These are phyloP conservation scores for Podosphaera aphanis DNA, from an alignment of 2,329 filamentous ascomycete genomes.

Conservation along the genomic window DNA sequence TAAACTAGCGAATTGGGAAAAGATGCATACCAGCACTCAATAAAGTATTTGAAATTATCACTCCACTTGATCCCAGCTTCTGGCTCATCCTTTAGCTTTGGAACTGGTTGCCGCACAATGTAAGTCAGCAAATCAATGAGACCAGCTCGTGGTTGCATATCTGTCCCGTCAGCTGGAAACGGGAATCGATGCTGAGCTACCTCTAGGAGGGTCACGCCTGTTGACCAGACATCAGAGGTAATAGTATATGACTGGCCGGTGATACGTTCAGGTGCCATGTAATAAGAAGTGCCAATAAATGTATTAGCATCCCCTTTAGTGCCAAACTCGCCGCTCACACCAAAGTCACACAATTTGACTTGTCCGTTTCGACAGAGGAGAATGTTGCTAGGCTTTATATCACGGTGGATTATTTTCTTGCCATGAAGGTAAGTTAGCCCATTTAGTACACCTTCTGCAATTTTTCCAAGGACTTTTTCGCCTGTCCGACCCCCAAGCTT, in stretches of 20 bases:
- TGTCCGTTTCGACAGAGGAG: conserved; percentile 76
- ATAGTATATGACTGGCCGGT: conserved; percentile 96
- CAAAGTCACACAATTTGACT: conserved; percentile 96
- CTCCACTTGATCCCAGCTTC: conserved; percentile 81
- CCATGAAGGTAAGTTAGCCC: conserved; percentile 87
- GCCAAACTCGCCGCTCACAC: conserved; percentile 90
- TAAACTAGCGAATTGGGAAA: neutral
- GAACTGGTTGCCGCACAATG: conserved; percentile 87
- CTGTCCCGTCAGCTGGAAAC: conserved; percentile 18
- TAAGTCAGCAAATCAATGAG: conserved; percentile 73
- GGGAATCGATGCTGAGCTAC: conserved; percentile 98
- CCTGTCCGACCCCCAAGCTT: conserved; percentile 82
- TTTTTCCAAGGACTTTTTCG: conserved; percentile 91
- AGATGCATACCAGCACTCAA: conserved; percentile 83
- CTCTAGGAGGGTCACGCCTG: conserved; percentile 90
- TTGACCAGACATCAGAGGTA: conserved; percentile 94
- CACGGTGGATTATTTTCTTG: conserved; percentile 92
- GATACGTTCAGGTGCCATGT: conserved; percentile 97
- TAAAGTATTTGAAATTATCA: conserved; percentile 96
- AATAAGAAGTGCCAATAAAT: conserved; percentile 96
- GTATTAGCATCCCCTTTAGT: conserved; percentile 97
- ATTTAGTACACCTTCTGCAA: conserved; percentile 82
- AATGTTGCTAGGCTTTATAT: conserved; percentile 97
- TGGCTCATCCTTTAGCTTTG: conserved; percentile 85
- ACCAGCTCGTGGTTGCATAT: conserved; percentile 3